These are phyloP conservation scores for Schwanniomyces polymorphus DNA, from an alignment of 805 yeast species.

Conservation along the genomic window DNA sequence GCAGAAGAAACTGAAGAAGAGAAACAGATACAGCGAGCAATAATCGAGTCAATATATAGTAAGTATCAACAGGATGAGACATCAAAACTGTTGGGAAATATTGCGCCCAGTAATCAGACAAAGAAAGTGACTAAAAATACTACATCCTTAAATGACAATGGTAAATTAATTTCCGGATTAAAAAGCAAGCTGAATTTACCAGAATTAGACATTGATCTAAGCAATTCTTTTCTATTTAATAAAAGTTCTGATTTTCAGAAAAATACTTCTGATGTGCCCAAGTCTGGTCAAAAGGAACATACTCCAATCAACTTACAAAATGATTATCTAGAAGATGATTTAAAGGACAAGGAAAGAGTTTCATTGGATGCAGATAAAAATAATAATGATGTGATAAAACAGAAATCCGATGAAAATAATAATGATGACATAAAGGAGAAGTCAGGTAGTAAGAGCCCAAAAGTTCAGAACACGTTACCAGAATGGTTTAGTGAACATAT, in stretches of 20 bases:
- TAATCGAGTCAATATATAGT: constrained; percentile 38
- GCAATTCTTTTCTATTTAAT: constrained; percentile 11
- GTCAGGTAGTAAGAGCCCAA: constrained; percentile 1
- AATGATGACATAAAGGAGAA: constrained; percentile 6
- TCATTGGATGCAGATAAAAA: background rate
- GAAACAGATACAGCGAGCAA: constrained; percentile 23
- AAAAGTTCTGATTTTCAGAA: background rate
- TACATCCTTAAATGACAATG: background rate
- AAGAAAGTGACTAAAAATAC: background rate
- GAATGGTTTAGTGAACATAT: constrained; percentile 26
- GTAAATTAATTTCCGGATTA: background rate
- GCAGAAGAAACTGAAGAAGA: constrained; percentile 29
- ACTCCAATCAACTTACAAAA: background rate
- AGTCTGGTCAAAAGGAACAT: background rate
- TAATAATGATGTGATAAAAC: constrained; percentile 4
- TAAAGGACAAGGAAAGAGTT: background rate
- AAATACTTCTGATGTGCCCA: background rate
- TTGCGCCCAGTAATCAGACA: too few relatives aligned
- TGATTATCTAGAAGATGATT: background rate
- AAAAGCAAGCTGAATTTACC: background rate
- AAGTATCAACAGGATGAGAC: constrained; percentile 17
- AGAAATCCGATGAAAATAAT: constrained; percentile 6
- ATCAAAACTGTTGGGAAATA: background rate
- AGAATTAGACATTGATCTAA: constrained; percentile 11
- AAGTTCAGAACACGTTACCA: constrained; percentile 21